phyloP scores from a whole-genome alignment of 371 early-diverging fungal species.

The Mucor lusitanicus region DNA sequence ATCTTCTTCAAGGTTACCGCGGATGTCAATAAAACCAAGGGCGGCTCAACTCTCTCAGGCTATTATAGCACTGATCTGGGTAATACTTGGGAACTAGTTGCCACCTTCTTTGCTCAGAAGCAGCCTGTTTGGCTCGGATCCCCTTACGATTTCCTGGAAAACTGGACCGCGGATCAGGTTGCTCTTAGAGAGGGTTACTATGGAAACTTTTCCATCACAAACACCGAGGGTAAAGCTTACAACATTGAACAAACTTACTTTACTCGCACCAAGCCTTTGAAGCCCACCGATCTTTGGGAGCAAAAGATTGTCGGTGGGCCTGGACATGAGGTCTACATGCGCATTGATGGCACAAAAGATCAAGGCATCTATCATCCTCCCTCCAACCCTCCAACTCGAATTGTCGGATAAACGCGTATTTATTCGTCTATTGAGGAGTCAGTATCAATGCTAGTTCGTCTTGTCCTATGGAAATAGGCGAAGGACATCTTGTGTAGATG shows the following conservation, averaged over 20 bases:
- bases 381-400: not conserved
- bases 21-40: not conserved
- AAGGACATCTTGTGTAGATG: slow-evolving; percentile 35
- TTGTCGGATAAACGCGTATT: not conserved
- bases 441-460: slow-evolving; percentile 22
- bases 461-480: slow-evolving; percentile 13
- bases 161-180: slow-evolving; percentile 6
- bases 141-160: slow-evolving; percentile 19
- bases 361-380: slow-evolving; percentile 5
- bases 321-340: slow-evolving; percentile 3
- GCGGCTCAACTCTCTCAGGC: slow-evolving; percentile 1
- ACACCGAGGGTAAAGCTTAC: not conserved
- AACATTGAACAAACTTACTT: not conserved
- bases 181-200: slow-evolving; percentile 10
- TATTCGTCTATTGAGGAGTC: not conserved
- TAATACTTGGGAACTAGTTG: slow-evolving; percentile 9
- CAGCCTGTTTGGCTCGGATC: not conserved
- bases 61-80: slow-evolving; percentile 3
- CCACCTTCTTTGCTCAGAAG: slow-evolving; percentile 7
- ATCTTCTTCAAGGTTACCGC: slow-evolving; percentile 7
- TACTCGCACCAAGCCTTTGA: not conserved
- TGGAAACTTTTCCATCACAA: slow-evolving; percentile 10
- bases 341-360: slow-evolving; percentile 11
- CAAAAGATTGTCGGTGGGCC: not conserved
- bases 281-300: not conserved